Evolutionary conservation across 352 stramenopile species (phyloP), one percentile per base, ranked within the genome.

Genomic region (Blastocystis sp.): DNA sequence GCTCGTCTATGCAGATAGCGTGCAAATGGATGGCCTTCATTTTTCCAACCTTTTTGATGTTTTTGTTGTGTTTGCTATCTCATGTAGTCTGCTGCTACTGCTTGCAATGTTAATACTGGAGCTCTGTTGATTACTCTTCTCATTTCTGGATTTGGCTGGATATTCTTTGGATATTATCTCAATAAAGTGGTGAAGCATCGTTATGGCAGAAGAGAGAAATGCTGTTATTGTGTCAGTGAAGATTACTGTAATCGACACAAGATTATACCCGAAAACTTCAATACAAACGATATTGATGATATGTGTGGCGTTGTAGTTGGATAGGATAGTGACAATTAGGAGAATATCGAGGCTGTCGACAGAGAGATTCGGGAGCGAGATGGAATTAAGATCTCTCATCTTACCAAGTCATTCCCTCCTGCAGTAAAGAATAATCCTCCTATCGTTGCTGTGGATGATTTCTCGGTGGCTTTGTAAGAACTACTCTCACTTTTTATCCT

Each of bases 391-490:
- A 88, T 88, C 43, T 59, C 6, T 13, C 34, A 59, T 11, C 37
- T 88, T 39, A 47, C 55, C 15, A 88, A 88, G 50, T 39, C 45
- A 0, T 88, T 88, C 56, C 54, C 77, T 8, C 56, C 77, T 2
- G 39, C 47, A 20, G 76, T 61, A 26, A 79, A 76, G 41, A 59
- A 64, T 18, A 61, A 37, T 0, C 3, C 53, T 23, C 77, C 77
- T 37, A 88, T 76, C 34, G 77, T 88, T 2, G 77, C 77, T 4
- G 77, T 88, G 5, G n/a, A 79, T 15, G 66, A 76, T 47, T 88
- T 88, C 56, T 66, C 56, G 23, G 26, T 29, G 5, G 43, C 55
- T 9, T 88, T 88, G 77, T 88, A 29, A 5, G 18, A 34, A 34
- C 29, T 34, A 34, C 29, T 66, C 20, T 66, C 23, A 9, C 47